These are phyloP conservation scores for Allium sativum DNA, from an alignment of 106 monocot genomes.

Conservation along the genomic window DNA sequence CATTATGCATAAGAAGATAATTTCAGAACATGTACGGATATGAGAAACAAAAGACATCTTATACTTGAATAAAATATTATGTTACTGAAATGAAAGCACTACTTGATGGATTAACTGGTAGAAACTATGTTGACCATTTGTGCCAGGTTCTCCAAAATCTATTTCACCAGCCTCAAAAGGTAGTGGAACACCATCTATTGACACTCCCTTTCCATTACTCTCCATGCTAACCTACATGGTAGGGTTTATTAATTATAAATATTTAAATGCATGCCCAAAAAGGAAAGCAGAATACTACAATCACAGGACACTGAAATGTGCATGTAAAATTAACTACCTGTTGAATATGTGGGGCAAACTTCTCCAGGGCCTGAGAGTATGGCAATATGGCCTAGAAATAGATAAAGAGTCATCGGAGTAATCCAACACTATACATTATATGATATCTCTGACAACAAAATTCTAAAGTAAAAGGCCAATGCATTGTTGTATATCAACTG, in stretches of 20 bases:
- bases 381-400: constrained; percentile 83
- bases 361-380: constrained; percentile 88
- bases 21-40: too few species aligned
- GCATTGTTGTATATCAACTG: too few species aligned
- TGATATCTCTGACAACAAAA: not conserved
- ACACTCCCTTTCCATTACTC: constrained; percentile 98
- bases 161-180: constrained; percentile 92
- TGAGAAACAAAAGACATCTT: too few species aligned
- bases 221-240: constrained; percentile 86
- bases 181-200: constrained; percentile 91
- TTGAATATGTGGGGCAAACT: constrained; percentile 96
- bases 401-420: not conserved
- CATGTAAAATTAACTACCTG: constrained; percentile 41
- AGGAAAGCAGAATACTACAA: too few species aligned
- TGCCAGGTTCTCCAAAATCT: constrained; percentile 99
- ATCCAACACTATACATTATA: not conserved
- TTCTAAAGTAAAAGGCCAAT: not conserved
- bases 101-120: constrained; percentile 98
- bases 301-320: not conserved
- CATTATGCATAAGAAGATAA: too few species aligned
- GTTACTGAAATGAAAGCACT: not conserved
- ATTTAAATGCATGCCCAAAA: not conserved
- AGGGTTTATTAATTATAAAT: constrained; percentile 9
- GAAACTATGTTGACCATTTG: constrained; percentile 98
- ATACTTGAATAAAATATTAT: too few species aligned